Evolutionary conservation across 108 stramenopile species (phyloP), one percentile per base, ranked within the genome.

Genomic region (Pseudonitzschia multistriata): DNA sequence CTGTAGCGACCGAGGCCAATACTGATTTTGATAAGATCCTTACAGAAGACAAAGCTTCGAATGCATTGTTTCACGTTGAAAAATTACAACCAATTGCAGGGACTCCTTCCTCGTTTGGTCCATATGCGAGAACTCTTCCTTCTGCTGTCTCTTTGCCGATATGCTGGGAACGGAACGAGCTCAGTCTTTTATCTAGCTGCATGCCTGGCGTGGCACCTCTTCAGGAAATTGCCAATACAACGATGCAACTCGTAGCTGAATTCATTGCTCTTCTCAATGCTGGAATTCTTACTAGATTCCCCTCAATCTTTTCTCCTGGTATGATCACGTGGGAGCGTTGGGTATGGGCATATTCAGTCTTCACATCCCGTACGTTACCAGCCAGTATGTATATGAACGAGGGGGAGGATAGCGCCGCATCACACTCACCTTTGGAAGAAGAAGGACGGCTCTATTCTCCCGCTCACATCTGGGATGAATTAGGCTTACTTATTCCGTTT

Each of bases 291-390:
- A 66, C 75, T 13, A 72, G 85, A 21, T 90, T 88, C 69, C 88
- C 90, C 2, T 52, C 66, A 7, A 74, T 80, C 14, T 91, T 94
- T 70, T 79, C 88, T 15, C 84, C 80, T 35, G 90, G 88, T 53
- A 70, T 91, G 49, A 68, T 94, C 37, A 94, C 93, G 21, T 94
- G 90, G 88, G 93, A 94, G 67, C 75, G 90, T n/a, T 94, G 93
- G 93, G 86, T 94, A 34, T 94, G 93, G 93, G 93, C 93, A 29
- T 88, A 90, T 15, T 79, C 93, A 11, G 78, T 83, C 13, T 84
- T 80, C 35, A 84, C 85, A 37, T 90, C 90, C 25, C 75, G 93
- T 31, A 78, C 75, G 14, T 74, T 94, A 47, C 85, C 88, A 3
- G 74, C 82, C 21, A 54, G 80, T n/a, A 74, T 74, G 33, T 86